These are phyloP conservation scores for Trichosporon inkin DNA, from an alignment of 1,284 basidiomycete genomes.

Conservation along the genomic window DNA sequence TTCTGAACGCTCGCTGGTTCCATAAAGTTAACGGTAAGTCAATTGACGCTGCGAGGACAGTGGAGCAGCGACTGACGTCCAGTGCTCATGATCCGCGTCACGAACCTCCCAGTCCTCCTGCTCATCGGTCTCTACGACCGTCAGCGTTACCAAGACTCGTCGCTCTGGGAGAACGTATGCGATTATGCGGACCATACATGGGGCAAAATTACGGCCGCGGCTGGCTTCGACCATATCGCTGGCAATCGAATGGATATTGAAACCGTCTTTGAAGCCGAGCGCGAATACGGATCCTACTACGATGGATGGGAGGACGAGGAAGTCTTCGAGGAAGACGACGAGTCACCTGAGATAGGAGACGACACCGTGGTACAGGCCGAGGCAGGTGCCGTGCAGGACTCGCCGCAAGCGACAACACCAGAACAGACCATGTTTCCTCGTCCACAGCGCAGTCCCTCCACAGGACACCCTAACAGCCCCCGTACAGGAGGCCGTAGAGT, in stretches of 20 bases:
- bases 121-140: slow-evolving; percentile 77
- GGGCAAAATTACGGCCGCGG: slow-evolving; percentile 62
- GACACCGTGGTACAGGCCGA: slow-evolving; percentile 13
- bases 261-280: slow-evolving; percentile 77
- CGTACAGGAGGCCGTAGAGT: not conserved
- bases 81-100: slow-evolving; percentile 57
- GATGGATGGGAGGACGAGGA: slow-evolving; percentile 54
- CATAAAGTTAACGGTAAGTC: slow-evolving; percentile 62
- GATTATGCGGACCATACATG: slow-evolving; percentile 63
- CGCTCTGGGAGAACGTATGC: slow-evolving; percentile 66
- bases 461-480: not conserved
- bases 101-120: slow-evolving; percentile 80
- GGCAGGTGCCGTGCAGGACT: slow-evolving; percentile 19
- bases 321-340: slow-evolving; percentile 31
- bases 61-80: slow-evolving; percentile 4
- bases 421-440: slow-evolving; percentile 6
- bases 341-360: slow-evolving; percentile 12
- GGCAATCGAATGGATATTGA: slow-evolving; percentile 70
- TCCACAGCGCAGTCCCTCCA: not conserved
- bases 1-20: slow-evolving; percentile 61
- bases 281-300: slow-evolving; percentile 56
- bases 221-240: slow-evolving; percentile 57
- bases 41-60: not conserved
- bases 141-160: slow-evolving; percentile 62
- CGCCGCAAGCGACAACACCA: slow-evolving; percentile 10